Conservation (phyloP, 192 early-diverging fungal genomes). For the Rhizophagus clarus region DNA sequence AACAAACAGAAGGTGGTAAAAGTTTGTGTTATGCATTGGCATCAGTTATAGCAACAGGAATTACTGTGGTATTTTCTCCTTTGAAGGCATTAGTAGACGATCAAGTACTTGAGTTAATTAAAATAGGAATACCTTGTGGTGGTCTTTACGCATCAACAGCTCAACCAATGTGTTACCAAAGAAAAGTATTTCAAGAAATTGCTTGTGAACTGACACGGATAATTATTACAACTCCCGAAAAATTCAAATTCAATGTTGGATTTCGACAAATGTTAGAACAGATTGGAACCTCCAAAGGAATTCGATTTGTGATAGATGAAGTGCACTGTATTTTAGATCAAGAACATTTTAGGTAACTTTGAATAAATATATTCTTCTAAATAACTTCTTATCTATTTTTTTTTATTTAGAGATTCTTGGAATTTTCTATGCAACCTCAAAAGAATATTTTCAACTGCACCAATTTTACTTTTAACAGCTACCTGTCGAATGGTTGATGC, state of each 20-base stretch:
- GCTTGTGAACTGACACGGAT: conserved; percentile 50
- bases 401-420: conserved; percentile 94
- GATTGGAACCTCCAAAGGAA: conserved; percentile 52
- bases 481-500: conserved; percentile 85
- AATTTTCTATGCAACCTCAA: conserved; percentile 71
- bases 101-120: conserved; percentile 73
- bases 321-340: conserved; percentile 77
- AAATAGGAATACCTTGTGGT: conserved; percentile 42
- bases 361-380: background rate
- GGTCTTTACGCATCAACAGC: conserved; percentile 60
- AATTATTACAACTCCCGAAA: conserved; percentile 86
- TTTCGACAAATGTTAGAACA: conserved; percentile 60
- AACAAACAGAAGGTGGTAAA: background rate
- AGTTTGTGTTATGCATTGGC: background rate
- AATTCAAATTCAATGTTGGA: conserved; percentile 51
- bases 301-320: conserved; percentile 92
- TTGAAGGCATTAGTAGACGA: conserved; percentile 95
- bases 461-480: conserved; percentile 93
- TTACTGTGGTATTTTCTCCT: conserved; percentile 92
- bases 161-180: conserved; percentile 56
- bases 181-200: conserved; percentile 23
- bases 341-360: background rate
- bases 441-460: conserved; percentile 67
- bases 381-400: conserved; percentile 57
- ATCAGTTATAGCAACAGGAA: conserved; percentile 31